Percentiles rank a stretch among this genome's conserved stretches.
These are phyloP conservation scores for Helotiales sp. DNA, from an alignment of 2,329 filamentous ascomycete genomes.

Conservation along the genomic window DNA sequence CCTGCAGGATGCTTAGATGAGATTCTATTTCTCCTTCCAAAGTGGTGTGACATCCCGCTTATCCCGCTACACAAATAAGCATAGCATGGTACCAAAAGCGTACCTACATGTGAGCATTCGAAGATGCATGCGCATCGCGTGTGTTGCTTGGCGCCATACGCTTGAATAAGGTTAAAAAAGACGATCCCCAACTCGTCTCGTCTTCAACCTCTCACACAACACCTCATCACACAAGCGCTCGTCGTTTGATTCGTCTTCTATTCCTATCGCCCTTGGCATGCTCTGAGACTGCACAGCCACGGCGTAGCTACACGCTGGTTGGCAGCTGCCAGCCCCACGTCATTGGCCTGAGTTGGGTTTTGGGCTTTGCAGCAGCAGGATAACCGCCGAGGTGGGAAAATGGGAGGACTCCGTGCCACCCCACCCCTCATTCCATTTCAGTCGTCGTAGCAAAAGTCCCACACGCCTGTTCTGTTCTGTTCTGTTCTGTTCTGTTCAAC, in stretches of 20 bases:
- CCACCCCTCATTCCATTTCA: constrained; percentile 6
- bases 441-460: constrained; percentile 1
- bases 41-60: background rate
- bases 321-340: constrained; percentile 4
- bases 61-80: constrained; percentile 3
- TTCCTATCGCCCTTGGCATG: constrained; percentile 13
- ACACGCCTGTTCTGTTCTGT: background rate
- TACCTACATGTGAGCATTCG: background rate
- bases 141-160: constrained; percentile 1
- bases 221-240: constrained; percentile 10
- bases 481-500: too few relatives aligned
- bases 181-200: background rate
- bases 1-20: background rate
- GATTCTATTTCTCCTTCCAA: background rate
- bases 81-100: constrained; percentile 2
- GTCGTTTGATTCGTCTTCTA: constrained; percentile 10
- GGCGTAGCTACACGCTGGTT: constrained; percentile 13
- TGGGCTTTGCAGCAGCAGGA: constrained; percentile 1
- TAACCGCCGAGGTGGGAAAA: constrained; percentile 18
- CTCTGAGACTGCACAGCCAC: constrained; percentile 17
- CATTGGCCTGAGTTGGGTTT: constrained; percentile 16
- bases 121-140: background rate
- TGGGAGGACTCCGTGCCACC: background rate
- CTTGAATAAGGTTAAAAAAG: constrained; percentile 8
- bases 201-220: background rate